Base-by-base conservation (phyloP, 139 green algal genomes). In the Chlorella sp. region DNA sequence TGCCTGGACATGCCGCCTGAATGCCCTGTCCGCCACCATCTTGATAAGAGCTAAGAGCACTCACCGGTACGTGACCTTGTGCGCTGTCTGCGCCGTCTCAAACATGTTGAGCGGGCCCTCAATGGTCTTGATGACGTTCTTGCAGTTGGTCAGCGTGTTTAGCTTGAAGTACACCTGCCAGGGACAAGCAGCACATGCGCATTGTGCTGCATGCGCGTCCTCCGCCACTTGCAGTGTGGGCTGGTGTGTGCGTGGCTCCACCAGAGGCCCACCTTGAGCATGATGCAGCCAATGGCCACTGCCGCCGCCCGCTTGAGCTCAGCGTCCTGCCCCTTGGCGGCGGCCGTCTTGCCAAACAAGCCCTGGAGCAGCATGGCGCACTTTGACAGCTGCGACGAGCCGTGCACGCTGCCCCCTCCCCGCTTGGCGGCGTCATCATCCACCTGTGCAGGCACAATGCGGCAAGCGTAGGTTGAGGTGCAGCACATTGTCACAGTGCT, bases 61-160 rank as follows among this genome's bases (percentile, higher is more conserved):
- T 17, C 49, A 80, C 79, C 79, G 70, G 60, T 78, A 71, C 3
- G 79, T 84, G 29, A 81, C 74, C 23, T 69, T 67, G 67, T 84
- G 70, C 33, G 74, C 60, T 62, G 72, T 42, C 35, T 76, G 62
- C 14, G 74, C 74, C 14, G 65, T 70, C 17, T 85, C 74, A 6
- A 85, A 76, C 20, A 77, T 74, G 6, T 77, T 70, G 29, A 62
- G 42, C 5, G 68, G 31, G 31, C 59, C 36, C 31, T 81, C 79
- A 31, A 84, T 73, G 24, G 61, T 70, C 32, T 71, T 71, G 51
- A 78, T 76, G 33, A 79, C 71, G 35, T 81, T 73, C 69, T 85
- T 82, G 75, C 80, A 85, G 75, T 85, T 85, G 68, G 77, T 85
- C 35, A 85, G 75, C 34, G 79, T 77, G 68, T 82, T 85, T 17